These are phyloP conservation scores for Globisporangium parvum DNA, from an alignment of 352 stramenopile species.

Conservation along the genomic window DNA sequence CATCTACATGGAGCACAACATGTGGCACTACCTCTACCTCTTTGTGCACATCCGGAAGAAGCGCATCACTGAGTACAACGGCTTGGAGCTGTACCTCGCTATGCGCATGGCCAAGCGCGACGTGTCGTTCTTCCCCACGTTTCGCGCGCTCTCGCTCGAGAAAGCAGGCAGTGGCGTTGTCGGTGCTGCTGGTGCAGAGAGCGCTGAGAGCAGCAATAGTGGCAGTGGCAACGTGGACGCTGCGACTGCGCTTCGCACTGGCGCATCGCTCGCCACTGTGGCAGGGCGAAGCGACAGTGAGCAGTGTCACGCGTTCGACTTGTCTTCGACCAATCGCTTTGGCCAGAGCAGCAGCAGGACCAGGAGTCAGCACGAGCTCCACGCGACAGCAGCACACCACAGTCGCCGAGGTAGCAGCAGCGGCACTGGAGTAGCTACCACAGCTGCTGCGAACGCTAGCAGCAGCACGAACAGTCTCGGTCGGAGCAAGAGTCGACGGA, in stretches of 20 bases:
- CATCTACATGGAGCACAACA: slow-evolving; percentile 72
- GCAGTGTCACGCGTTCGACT: not conserved
- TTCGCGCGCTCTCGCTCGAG: slow-evolving; percentile 50
- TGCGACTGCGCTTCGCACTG: slow-evolving; percentile 7
- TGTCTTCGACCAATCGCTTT: slow-evolving; percentile 4
- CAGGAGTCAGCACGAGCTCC: not conserved
- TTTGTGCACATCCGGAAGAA: slow-evolving; percentile 82
- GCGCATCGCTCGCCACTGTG: not conserved
- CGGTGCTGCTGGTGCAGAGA: not conserved
- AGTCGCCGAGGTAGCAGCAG: not conserved
- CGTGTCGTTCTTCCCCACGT: slow-evolving; percentile 69
- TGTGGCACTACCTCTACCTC: slow-evolving; percentile 78
- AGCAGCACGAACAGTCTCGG: not conserved
- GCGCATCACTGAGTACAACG: slow-evolving; percentile 69
- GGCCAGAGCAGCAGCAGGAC: not conserved
- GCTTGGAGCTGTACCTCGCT: slow-evolving; percentile 73
- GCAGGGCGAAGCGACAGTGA: not conserved
- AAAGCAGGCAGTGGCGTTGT: slow-evolving; percentile 6
- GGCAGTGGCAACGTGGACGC: slow-evolving; percentile 2
- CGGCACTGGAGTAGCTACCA: not conserved
- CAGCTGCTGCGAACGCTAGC: not conserved
- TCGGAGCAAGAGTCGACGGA: not conserved
- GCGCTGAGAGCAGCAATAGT: slow-evolving; percentile 6
- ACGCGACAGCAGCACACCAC: not conserved
- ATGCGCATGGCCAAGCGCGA: slow-evolving; percentile 73